Base-by-base conservation (phyloP, 106 monocot genomes). In the Dendrobium chrysotoxum region DNA sequence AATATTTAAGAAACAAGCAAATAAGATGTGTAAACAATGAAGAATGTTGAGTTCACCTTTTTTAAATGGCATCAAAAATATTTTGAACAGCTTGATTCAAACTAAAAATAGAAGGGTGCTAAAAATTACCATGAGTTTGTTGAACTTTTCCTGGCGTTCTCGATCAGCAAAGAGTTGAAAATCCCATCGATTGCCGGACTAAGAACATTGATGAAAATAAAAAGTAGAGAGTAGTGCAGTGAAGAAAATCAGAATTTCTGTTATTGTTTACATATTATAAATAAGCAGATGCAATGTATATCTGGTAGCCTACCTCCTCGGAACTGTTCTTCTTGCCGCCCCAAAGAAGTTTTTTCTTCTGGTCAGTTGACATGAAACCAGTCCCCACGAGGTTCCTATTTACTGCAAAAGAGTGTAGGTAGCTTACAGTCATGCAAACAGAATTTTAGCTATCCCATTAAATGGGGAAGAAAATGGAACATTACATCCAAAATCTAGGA, bases 281-380 rank as follows among this genome's bases (percentile, higher is more conserved):
- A 21, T 46, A 23, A 7, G 7, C 10, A n/a, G 50, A 68, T 40
- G 76, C 1, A 39, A 4, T 53, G 6, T 13, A 66, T 25, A 68
- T 4, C 21, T 40, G 31, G 54, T 53, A 71, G 61, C 0, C 68
- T 88, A 95, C 95, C 88, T 97, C 97, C 61, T 88, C 85, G 45
- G 88, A 65, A 45, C 75, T 85, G 71, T 81, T 92, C 92, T 98
- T 98, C 84, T 98, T 98, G 84, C 81, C 95, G 77, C 98, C 98
- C 98, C 98, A 98, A 6, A 98, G 75, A 26, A 98, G 88, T 76
- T 90, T 98, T 76, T 98, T 98, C 95, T 98, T 94, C 76, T 98
- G 98, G 35, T 95, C 98, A 21, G 94, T 91, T 79, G 95, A 89
- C 81, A 95, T 42, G 77, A 76, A 82, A 31, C 88, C 90, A 80